phyloP scores from a whole-genome alignment of 1,284 basidiomycete genomes.

The Phylloboletellus chloephorus region DNA sequence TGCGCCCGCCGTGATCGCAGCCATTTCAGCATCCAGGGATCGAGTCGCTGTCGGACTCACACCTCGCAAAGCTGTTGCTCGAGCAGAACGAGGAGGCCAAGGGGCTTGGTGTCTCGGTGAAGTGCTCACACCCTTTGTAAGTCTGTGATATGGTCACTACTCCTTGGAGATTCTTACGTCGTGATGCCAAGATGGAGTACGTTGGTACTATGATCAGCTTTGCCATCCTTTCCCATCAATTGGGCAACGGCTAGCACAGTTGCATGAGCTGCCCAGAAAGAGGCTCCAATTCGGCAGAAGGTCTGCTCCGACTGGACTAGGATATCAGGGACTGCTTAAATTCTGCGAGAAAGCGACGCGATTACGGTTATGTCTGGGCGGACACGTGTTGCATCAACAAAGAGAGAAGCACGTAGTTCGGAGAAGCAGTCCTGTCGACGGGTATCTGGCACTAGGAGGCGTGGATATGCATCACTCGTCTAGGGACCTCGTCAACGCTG shows the following conservation, averaged over 20 bases:
- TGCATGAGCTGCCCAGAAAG: constrained; percentile 21
- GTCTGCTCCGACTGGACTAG: constrained; percentile 20
- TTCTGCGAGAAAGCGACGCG: constrained; percentile 25
- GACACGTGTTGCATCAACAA: constrained; percentile 30
- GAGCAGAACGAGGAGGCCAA: constrained; percentile 26
- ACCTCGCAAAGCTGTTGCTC: constrained; percentile 22
- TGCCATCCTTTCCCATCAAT: constrained; percentile 22
- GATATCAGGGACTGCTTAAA: constrained; percentile 24
- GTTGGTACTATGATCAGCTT: constrained; percentile 20
- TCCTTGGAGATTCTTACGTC: constrained; percentile 3
- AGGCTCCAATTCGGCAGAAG: constrained; percentile 13
- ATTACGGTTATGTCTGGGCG: constrained; percentile 27
- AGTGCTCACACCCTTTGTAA: constrained; percentile 20
- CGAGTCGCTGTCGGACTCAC: constrained; percentile 19
- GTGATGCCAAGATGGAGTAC: constrained; percentile 17
- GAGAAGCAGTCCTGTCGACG: constrained; percentile 25
- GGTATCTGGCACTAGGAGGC: constrained; percentile 24
- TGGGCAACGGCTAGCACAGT: constrained; percentile 19
- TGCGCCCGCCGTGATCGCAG: constrained; percentile 17
- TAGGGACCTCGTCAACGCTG: constrained; percentile 16
- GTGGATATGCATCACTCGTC: constrained; percentile 23
- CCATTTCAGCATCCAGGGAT: constrained; percentile 18
- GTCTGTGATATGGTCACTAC: background rate
- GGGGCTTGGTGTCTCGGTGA: constrained; percentile 22
- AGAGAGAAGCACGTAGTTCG: constrained; percentile 23